A percentile compares a stretch with the other conserved stretches of the same genome.
Evolutionary conservation across 129 eudicot species (phyloP).

Genomic region (Artemisia annua): DNA sequence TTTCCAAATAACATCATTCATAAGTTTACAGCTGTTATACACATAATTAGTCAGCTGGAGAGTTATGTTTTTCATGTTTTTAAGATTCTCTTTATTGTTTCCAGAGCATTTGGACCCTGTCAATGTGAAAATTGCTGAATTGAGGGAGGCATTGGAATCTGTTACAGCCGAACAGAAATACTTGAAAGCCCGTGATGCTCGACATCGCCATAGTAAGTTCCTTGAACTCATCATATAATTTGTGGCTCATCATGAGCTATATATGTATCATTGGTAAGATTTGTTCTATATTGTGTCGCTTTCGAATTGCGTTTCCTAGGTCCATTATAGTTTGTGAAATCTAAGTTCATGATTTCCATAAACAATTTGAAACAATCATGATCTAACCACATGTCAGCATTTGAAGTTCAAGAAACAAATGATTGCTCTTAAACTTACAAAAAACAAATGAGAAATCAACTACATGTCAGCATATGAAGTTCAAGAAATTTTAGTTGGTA

Average conservation of each 20-base stretch:
- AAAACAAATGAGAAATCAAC: no score
- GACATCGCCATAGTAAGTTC: constrained; percentile 92
- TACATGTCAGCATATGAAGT: no score
- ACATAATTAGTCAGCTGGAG: background rate
- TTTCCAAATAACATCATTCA: background rate
- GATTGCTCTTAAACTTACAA: no score
- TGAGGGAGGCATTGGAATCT: constrained; percentile 92
- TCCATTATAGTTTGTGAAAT: background rate
- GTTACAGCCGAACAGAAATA: constrained; percentile 91
- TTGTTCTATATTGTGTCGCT: background rate
- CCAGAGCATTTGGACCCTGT: constrained; percentile 98
- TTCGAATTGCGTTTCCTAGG: background rate
- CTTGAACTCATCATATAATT: background rate
- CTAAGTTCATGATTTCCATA: background rate
- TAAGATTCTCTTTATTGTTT: constrained; percentile 3
- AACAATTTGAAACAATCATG: background rate
- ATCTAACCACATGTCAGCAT: no score
- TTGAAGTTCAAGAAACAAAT: no score
- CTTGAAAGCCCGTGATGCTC: constrained; percentile 91
- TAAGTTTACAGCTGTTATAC: background rate
- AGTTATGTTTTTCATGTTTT: constrained; percentile 2
- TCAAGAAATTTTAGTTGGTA: no score
- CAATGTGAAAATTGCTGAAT: constrained; percentile 93
- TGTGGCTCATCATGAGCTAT: background rate
- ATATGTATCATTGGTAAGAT: background rate